Percentiles rank a stretch among this genome's conserved stretches.
phyloP scores from a whole-genome alignment of 306 rosid species.

The Vigna nakashimae region DNA sequence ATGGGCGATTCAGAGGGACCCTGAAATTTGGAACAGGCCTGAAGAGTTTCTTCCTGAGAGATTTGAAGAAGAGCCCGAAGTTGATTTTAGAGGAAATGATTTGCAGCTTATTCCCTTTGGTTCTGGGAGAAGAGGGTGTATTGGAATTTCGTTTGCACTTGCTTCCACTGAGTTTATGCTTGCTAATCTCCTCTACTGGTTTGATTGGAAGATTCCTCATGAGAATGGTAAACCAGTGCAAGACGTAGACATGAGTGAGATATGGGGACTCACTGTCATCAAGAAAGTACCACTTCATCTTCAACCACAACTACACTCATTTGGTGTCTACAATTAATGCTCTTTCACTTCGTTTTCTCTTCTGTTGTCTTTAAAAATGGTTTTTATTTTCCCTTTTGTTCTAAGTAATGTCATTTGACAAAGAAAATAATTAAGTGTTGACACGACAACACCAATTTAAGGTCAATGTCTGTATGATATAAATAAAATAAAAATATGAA shows the following conservation, averaged over 20 bases:
- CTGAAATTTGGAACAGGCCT: conserved; percentile 15
- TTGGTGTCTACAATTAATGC: not conserved
- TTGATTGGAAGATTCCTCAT: conserved; percentile 54
- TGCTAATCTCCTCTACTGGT: conserved; percentile 37
- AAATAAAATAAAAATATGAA: no score
- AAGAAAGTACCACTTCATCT: conserved; percentile 51
- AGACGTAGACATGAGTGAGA: conserved; percentile 45
- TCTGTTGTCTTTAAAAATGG: not conserved
- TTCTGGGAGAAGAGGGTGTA: conserved; percentile 35
- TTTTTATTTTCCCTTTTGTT: not conserved
- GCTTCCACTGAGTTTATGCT: conserved; percentile 16
- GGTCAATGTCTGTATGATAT: not conserved
- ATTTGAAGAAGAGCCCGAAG: conserved; percentile 11
- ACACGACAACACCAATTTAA: not conserved
- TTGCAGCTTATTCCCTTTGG: conserved; percentile 27
- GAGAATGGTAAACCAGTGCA: not conserved
- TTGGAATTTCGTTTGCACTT: conserved; percentile 25
- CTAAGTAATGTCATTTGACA: not conserved
- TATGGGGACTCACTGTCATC: conserved; percentile 28
- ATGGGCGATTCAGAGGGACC: conserved; percentile 47
- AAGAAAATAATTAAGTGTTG: not conserved
- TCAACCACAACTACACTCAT: conserved; percentile 27
- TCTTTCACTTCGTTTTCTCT: not conserved
- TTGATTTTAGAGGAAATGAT: conserved; percentile 18
- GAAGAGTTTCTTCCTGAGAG: conserved; percentile 39